Percentiles rank a stretch among this genome's conserved stretches.
Conservation (phyloP, 208 protist genomes). For the Acanthamoeba royreba region DNA sequence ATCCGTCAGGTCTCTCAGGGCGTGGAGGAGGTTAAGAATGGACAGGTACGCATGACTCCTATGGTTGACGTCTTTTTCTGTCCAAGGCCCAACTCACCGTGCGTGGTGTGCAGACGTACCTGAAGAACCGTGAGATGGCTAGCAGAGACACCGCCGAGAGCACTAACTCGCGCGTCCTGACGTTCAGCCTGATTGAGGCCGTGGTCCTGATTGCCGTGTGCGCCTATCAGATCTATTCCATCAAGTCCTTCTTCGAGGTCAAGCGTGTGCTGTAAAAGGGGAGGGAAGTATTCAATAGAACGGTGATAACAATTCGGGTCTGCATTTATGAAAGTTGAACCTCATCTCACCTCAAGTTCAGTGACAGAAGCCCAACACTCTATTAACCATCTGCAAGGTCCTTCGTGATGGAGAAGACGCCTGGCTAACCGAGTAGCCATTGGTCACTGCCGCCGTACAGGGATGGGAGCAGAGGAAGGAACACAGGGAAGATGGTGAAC, state of each 20-base stretch:
- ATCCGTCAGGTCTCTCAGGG: neutral
- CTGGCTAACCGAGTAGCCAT: too few relatives aligned
- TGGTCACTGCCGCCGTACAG: too few relatives aligned
- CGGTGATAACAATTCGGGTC: too few relatives aligned
- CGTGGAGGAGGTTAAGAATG: neutral
- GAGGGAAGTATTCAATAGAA: too few relatives aligned
- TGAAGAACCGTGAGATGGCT: conserved; percentile 52
- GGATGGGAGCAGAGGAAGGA: too few relatives aligned
- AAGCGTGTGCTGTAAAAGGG: too few relatives aligned
- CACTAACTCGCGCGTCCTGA: conserved; percentile 62
- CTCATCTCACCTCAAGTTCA: too few relatives aligned
- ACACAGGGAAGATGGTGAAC: too few relatives aligned
- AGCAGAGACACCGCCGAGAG: conserved; percentile 62
- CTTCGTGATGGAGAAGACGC: too few relatives aligned
- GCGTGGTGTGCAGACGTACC: conserved; percentile 56
- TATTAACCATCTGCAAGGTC: too few relatives aligned
- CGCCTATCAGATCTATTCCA: conserved; percentile 53
- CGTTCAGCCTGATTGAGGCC: conserved; percentile 64
- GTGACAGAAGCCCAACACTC: too few relatives aligned
- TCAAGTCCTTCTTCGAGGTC: conserved; percentile 47
- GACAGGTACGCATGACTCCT: neutral
- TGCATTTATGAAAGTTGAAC: too few relatives aligned
- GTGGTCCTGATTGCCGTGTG: conserved; percentile 55
- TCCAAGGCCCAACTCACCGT: neutral
- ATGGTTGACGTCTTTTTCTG: neutral